These are phyloP conservation scores for Pelargonium australe DNA, from an alignment of 441 rosid genomes.

Conservation along the genomic window DNA sequence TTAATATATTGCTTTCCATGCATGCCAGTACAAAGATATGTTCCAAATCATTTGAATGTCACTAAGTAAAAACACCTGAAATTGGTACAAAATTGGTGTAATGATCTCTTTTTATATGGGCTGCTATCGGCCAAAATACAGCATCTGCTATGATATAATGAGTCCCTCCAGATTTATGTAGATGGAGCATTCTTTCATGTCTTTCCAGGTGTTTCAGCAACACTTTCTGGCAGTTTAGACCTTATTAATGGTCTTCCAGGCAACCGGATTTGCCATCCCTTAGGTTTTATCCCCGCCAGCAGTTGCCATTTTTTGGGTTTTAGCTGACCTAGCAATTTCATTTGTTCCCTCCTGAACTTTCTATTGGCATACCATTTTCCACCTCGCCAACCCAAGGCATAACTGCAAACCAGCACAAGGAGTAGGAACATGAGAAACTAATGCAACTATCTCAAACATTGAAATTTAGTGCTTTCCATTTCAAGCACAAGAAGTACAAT, in stretches of 20 bases:
- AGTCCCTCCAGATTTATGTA: neutral
- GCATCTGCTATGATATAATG: neutral
- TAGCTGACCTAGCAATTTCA: neutral
- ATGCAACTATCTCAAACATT: neutral
- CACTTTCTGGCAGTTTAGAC: neutral
- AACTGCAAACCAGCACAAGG: constrained; percentile 34
- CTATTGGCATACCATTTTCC: constrained; percentile 86
- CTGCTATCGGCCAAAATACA: neutral
- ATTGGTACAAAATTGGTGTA: neutral
- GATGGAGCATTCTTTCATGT: constrained; percentile 1
- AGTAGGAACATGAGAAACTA: constrained; percentile 1
- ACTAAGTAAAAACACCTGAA: neutral
- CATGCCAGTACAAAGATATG: neutral
- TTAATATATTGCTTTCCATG: neutral
- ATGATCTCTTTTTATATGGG: neutral
- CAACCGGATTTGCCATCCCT: constrained; percentile 4
- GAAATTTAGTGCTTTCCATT: neutral
- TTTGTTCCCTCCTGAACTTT: constrained; percentile 52
- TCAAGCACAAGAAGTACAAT: too few relatives aligned
- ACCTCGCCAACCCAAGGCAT: constrained; percentile 91
- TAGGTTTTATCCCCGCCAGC: constrained; percentile 1
- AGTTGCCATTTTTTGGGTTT: constrained; percentile 4
- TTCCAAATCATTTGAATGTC: neutral
- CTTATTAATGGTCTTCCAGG: neutral
- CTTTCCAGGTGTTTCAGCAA: neutral